A percentile compares a stretch with the other conserved stretches of the same genome.
These are phyloP conservation scores for Exophiala xenobiotica DNA, from an alignment of 2,329 filamentous ascomycete species.

Conservation along the genomic window DNA sequence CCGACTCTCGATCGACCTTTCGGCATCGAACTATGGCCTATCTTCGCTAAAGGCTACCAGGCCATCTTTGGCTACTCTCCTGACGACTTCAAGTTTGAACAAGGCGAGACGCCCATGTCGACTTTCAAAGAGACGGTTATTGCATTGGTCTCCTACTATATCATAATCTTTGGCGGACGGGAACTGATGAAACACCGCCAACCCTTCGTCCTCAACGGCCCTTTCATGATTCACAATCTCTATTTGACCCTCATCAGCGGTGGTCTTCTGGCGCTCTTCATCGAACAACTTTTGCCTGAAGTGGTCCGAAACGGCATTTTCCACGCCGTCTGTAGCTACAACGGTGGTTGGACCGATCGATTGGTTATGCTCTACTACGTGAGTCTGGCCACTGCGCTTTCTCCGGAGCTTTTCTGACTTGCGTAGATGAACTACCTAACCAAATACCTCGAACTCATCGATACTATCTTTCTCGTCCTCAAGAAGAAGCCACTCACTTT, in stretches of 20 bases:
- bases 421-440: slow-evolving; percentile 91
- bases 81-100: slow-evolving; percentile 79
- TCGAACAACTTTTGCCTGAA: slow-evolving; percentile 87
- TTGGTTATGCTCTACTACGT: slow-evolving; percentile 97
- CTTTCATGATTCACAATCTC: slow-evolving; percentile 97
- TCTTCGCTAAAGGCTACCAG: slow-evolving; percentile 86
- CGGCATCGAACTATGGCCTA: slow-evolving; percentile 86
- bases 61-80: slow-evolving; percentile 75
- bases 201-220: slow-evolving; percentile 79
- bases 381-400: slow-evolving; percentile 43
- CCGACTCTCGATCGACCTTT: slow-evolving; percentile 91
- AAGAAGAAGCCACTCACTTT: slow-evolving; percentile 99
- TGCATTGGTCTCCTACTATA: slow-evolving; percentile 85
- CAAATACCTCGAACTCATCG: slow-evolving; percentile 93
- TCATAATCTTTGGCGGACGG: slow-evolving; percentile 87
- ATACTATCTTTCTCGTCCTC: slow-evolving; percentile 94
- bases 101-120: slow-evolving; percentile 82
- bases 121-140: slow-evolving; percentile 79
- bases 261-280: slow-evolving; percentile 76
- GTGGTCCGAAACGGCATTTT: slow-evolving; percentile 80
- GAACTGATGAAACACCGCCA: slow-evolving; percentile 86
- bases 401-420: slow-evolving; percentile 8
- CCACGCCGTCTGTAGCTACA: slow-evolving; percentile 72
- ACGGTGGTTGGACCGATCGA: slow-evolving; percentile 90
- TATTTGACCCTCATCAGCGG: slow-evolving; percentile 84